Evolutionary conservation across 352 stramenopile genomes (phyloP).

Genomic region (Elongisporangium prolatum): DNA sequence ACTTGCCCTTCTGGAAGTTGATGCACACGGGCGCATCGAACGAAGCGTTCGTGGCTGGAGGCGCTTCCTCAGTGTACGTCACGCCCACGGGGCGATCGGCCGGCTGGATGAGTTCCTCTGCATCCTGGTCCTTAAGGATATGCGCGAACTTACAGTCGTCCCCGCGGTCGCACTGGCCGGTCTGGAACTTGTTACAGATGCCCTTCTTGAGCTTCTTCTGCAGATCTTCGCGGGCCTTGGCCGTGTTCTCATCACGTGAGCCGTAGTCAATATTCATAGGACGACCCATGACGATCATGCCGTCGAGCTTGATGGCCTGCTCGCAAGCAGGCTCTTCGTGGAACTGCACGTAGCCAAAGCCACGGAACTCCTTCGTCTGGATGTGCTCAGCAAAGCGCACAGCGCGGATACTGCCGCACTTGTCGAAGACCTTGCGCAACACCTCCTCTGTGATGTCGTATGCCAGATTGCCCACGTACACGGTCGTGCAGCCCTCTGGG

Average conservation of each 20-base stretch:
- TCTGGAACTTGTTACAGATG: slow-evolving; percentile 70
- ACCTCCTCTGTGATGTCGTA: slow-evolving; percentile 93
- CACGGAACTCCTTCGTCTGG: slow-evolving; percentile 80
- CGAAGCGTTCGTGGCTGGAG: slow-evolving; percentile 20
- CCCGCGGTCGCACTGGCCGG: slow-evolving; percentile 48
- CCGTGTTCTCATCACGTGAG: slow-evolving; percentile 55
- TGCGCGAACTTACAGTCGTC: slow-evolving; percentile 74
- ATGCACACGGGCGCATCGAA: slow-evolving; percentile 63
- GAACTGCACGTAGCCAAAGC: slow-evolving; percentile 92
- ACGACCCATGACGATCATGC: slow-evolving; percentile 78
- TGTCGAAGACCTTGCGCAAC: slow-evolving; percentile 75
- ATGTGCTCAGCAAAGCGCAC: slow-evolving; percentile 85
- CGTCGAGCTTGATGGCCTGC: slow-evolving; percentile 73
- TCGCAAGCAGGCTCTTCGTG: slow-evolving; percentile 86
- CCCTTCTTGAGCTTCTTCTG: slow-evolving; percentile 77
- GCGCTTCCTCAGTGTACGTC: slow-evolving; percentile 17
- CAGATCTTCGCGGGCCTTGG: slow-evolving; percentile 64
- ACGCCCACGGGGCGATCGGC: slow-evolving; percentile 21
- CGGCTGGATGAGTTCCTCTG: slow-evolving; percentile 35
- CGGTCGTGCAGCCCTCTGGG: slow-evolving; percentile 84
- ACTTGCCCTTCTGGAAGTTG: slow-evolving; percentile 73
- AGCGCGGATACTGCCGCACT: slow-evolving; percentile 71
- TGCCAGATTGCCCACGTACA: slow-evolving; percentile 96
- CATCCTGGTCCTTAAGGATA: slow-evolving; percentile 52
- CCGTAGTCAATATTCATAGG: slow-evolving; percentile 84